Base-by-base conservation (phyloP, 2,329 filamentous ascomycete genomes). In the Alternaria atra region DNA sequence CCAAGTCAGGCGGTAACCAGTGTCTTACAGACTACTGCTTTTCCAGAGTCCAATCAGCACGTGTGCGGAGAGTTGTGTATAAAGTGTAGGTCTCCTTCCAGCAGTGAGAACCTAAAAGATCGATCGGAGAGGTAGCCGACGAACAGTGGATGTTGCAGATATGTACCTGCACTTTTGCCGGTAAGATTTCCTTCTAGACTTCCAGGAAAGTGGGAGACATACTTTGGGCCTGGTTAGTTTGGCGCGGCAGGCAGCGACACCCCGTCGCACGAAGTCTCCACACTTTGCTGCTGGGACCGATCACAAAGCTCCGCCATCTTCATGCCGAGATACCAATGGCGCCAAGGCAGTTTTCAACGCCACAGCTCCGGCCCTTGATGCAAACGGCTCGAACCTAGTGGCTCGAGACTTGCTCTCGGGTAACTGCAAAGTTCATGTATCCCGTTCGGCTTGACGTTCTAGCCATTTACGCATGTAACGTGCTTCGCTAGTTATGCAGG, bases 271-370 rank as follows among this genome's bases (percentile, higher is more conserved):
- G 10, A 43, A 34, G 52, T 53, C 37, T 57, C 47, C 47, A 40
- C 52, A 35, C 37, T 27, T 25, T 25, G 12, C 47, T 55, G 47
- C 50, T 56, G 50, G 51, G 32, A 47, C 46, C 32, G 51, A 56
- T 20, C 50, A 61, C 40, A 56, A 29, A 42, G 37, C 52, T 37
- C 58, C 46, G 52, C 60, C 17, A 25, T 43, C 27, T 43, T 57
- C 34, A 58, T 37, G 40, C 42, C 44, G 52, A 51, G 40, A 44
- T 35, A 46, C 57, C 15, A 29, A 57, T 42, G 52, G 37, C 37
- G 48, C n/a, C 37, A 40, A 37, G 52, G 27, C 27, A 44, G 29
- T 34, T 44, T 63, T 37, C 42, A 37, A 62, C 61, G 62, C 61
- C 54, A 63, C 54, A 27, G 25, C 30, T 51, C 46, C 54, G 46